Conservation (phyloP, 306 rosid genomes). For the Vigna unguiculata region DNA sequence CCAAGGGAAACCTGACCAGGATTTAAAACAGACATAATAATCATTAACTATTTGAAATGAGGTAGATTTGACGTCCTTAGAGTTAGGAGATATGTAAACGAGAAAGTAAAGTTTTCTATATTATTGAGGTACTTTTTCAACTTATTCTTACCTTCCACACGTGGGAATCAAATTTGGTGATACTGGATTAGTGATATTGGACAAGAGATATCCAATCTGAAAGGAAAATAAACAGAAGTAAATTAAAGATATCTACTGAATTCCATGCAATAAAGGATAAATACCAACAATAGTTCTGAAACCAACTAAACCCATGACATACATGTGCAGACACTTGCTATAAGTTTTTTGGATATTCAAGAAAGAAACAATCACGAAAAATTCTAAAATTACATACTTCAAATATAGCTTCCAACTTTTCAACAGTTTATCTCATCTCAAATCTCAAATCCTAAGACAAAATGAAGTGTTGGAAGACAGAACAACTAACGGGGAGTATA, state of each 20-base stretch:
- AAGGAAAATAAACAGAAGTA: constrained; percentile 23
- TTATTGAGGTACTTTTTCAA: constrained; percentile 6
- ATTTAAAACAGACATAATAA: constrained; percentile 28
- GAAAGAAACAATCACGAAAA: background rate
- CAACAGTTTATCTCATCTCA: constrained; percentile 2
- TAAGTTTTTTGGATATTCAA: background rate
- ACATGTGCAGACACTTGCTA: background rate
- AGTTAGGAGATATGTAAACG: background rate
- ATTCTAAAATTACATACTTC: background rate
- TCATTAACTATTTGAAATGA: constrained; percentile 8
- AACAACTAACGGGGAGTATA: background rate
- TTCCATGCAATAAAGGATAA: constrained; percentile 4
- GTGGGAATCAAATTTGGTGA: constrained; percentile 49
- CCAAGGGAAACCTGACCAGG: constrained; percentile 59
- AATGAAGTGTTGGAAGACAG: background rate
- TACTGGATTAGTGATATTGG: constrained; percentile 32
- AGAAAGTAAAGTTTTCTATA: background rate
- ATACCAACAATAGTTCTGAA: constrained; percentile 21
- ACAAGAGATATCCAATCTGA: constrained; percentile 65
- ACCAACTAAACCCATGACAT: constrained; percentile 7
- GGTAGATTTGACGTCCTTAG: background rate
- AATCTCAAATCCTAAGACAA: constrained; percentile 16
- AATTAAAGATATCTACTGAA: constrained; percentile 30
- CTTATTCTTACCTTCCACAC: constrained; percentile 60
- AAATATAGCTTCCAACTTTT: background rate